phyloP scores from a whole-genome alignment of 805 yeast genomes.

The Starmerella scarabaei region DNA sequence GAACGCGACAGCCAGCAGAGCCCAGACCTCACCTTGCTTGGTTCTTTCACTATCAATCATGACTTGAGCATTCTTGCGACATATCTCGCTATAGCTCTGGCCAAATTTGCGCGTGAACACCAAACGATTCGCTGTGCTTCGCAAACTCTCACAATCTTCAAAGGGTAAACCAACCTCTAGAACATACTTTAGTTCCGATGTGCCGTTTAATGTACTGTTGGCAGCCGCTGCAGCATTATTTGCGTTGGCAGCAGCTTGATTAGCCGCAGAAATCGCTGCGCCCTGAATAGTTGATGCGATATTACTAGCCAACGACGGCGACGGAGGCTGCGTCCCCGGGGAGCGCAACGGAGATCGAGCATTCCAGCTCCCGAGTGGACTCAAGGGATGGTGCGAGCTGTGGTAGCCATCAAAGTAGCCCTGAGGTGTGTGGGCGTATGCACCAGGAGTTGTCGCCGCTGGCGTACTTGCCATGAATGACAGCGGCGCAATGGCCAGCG shows the following conservation, averaged over 20 bases:
- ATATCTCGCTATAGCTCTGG: slow-evolving; percentile 40
- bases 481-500: neutral
- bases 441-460: neutral
- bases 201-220: slow-evolving; percentile 15
- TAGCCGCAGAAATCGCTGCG: neutral
- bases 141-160: slow-evolving; percentile 9
- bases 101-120: slow-evolving; percentile 32
- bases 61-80: slow-evolving; percentile 43
- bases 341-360: neutral
- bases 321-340: neutral
- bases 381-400: neutral
- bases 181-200: slow-evolving; percentile 14
- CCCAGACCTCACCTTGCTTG: slow-evolving; percentile 17
- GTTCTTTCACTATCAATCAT: slow-evolving; percentile 22
- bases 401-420: neutral
- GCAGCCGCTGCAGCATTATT: slow-evolving; percentile 1
- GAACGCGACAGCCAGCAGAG: slow-evolving; percentile 14
- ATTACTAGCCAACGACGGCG: no score
- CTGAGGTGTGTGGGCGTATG: neutral
- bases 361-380: neutral
- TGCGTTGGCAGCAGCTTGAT: neutral
- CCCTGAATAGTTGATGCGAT: neutral
- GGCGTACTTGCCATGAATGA: neutral
- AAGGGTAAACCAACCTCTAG: slow-evolving; percentile 38
- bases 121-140: slow-evolving; percentile 18